Base-by-base conservation (phyloP, 2,329 filamentous ascomycete species). In the Chaetomiaceae sp. region DNA sequence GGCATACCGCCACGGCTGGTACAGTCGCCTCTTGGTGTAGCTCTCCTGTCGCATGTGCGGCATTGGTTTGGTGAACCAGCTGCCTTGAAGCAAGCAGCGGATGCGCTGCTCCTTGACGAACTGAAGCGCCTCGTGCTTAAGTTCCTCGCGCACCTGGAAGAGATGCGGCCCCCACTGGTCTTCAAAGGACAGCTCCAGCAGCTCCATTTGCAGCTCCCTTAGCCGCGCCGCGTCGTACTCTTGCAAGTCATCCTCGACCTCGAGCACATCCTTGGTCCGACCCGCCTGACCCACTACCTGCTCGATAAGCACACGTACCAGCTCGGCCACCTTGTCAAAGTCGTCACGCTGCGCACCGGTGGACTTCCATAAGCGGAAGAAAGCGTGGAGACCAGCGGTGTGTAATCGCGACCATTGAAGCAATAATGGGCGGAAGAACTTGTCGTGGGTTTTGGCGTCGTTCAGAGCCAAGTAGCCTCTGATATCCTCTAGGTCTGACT, bases 91-190 rank as follows among this genome's bases (percentile, higher is more conserved):
- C 34, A 99, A 75, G 66, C 91, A 96, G 49, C 94, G 81, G 56
- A 97, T 88, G 33, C 94, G 84, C 69, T 99, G 94, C 72, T 99
- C 94, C 70, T 96, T 96, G 70, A 97, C 89, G 65, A 99, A 99
- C 64, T 96, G 89, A 49, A 96, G 73, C 10, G 92, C 90, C 69
- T 99, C 94, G 63, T 92, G 85, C 61, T 89, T 87, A 40, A 97
- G 78, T 68, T 95, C 90, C 50, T 96, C 90, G 30, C 90, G 86
- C n/a, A 96, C 89, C 70, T 94, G 89, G 58, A 82, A 82, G 25
- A 99, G 77, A 70, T 97, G 90, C 57, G 88, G 82, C 11, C 91
- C 91, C 94, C 94, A 99, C 44, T 88, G 88, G 66, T 95, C 89
- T 67, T 97, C 92, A 65, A 97, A 97, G 0, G 90, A 89, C 59